Evolutionary conservation across 176 grass and related monocot genomes (phyloP).

Genomic region (Aegilops tauschii): DNA sequence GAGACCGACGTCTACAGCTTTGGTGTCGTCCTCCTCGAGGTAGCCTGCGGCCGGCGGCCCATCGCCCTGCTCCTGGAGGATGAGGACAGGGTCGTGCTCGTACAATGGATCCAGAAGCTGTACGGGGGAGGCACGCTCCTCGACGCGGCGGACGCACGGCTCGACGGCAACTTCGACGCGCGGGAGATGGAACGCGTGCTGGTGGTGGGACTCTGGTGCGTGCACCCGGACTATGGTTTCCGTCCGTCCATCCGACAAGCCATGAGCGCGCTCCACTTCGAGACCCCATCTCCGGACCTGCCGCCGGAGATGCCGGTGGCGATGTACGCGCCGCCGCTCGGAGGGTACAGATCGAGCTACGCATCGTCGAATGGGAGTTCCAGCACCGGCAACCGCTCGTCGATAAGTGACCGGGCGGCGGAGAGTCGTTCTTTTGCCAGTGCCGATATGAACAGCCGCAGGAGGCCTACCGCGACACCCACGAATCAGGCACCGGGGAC

Average conservation of each 20-base stretch:
- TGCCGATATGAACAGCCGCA: too few species aligned
- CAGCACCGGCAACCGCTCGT: neutral
- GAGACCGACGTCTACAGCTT: slow-evolving; percentile 1
- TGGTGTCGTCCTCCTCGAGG: neutral
- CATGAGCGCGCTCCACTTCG: neutral
- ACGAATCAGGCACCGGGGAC: too few species aligned
- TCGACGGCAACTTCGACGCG: neutral
- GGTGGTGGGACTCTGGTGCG: neutral
- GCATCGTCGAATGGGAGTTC: too few species aligned
- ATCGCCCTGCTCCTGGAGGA: neutral
- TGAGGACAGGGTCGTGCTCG: neutral
- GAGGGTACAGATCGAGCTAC: neutral
- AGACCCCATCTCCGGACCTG: neutral
- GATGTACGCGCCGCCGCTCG: neutral
- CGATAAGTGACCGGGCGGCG: too few species aligned
- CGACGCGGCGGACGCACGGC: neutral
- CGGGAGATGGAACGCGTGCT: neutral
- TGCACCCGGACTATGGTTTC: neutral
- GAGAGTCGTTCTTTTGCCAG: too few species aligned
- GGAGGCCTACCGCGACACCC: too few species aligned
- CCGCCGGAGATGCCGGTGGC: neutral
- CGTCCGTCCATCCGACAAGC: neutral
- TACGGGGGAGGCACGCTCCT: neutral
- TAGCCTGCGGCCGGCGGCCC: neutral
- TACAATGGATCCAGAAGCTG: neutral